phyloP scores from a whole-genome alignment of 2,329 filamentous ascomycete genomes.

The Trichoderma koningii region DNA sequence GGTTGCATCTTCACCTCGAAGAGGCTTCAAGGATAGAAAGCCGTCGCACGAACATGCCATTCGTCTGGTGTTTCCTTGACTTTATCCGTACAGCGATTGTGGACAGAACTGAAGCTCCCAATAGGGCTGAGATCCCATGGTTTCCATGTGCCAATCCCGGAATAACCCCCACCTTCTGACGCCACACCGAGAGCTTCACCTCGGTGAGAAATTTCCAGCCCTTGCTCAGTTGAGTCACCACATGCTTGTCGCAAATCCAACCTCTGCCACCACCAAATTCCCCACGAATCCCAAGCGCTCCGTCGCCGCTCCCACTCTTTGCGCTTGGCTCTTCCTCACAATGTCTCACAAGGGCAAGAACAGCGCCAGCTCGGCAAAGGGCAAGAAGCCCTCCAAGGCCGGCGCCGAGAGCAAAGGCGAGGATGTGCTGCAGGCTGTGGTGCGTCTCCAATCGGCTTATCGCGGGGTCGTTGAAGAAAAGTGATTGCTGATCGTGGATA shows the following conservation, averaged over 20 bases:
- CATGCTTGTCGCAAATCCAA: slow-evolving; percentile 31
- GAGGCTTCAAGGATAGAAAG: too few species aligned
- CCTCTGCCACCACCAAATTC: slow-evolving; percentile 17
- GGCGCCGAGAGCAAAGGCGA: slow-evolving; percentile 58
- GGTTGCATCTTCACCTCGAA: too few species aligned
- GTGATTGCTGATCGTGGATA: slow-evolving; percentile 2
- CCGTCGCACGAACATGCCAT: too few species aligned
- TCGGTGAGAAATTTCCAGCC: slow-evolving; percentile 35
- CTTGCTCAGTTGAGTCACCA: slow-evolving; percentile 38
- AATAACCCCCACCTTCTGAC: not conserved
- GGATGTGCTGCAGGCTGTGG: slow-evolving; percentile 60
- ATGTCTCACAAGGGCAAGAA: slow-evolving; percentile 53
- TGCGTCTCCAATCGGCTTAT: slow-evolving; percentile 40
- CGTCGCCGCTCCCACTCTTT: slow-evolving; percentile 24
- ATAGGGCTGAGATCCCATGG: not conserved
- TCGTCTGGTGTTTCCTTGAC: too few species aligned
- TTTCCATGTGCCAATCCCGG: not conserved
- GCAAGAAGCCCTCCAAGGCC: slow-evolving; percentile 55
- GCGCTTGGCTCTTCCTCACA: slow-evolving; percentile 21
- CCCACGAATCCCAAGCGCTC: slow-evolving; percentile 26
- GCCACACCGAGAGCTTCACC: slow-evolving; percentile 33
- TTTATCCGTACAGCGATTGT: not conserved
- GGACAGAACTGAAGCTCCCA: not conserved
- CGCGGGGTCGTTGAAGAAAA: slow-evolving; percentile 32
- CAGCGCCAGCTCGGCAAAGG: slow-evolving; percentile 46